Base-by-base conservation (phyloP, 345 rosid genomes). In the Erodium maritimum region DNA sequence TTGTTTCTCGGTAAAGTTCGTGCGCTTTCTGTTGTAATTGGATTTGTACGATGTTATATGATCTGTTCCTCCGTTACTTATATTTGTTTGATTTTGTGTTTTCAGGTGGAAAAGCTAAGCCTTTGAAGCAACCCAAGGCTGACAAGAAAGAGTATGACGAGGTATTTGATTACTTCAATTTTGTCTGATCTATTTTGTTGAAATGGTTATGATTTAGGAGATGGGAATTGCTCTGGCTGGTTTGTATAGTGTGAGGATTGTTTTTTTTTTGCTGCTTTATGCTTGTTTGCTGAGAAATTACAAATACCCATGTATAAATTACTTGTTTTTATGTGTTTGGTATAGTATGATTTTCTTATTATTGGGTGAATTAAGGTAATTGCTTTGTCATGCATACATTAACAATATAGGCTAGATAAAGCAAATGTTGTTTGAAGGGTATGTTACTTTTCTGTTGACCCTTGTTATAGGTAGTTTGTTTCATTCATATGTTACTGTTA, bases 41-140 rank as follows among this genome's bases (percentile, higher is more conserved):
- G 52, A 2, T 50, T 57, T 56, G 18, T 33, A 9, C 4, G 17
- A 17, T 54, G 21, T 12, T 4, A 19, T 4, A 19, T 23, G 14
- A 17, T 64, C 11, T 6, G 25, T 18, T 23, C 17, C 55, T 59
- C n/a, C n/a, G n/a, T n/a, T n/a, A n/a, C n/a, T n/a, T n/a, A n/a
- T n/a, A n/a, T n/a, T n/a, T n/a, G n/a, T n/a, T n/a, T n/a, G n/a
- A 23, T 10, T 51, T 23, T 2, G 9, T 37, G 9, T 25, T 45
- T 61, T 73, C 37, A 83, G 88, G 88, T 70, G 95, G 95, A 69
- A 87, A 87, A 67, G 82, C 85, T 23, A 87, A 87, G 74, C 95
- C 95, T 67, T 77, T 87, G 95, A 87, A 87, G 86, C 79, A 72
- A 56, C 83, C 95, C 23, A 87, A 84, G 68, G 51, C 68, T 24